Conservation (phyloP, 1,139 yeast genomes). For the Blastobotrys niveus region DNA sequence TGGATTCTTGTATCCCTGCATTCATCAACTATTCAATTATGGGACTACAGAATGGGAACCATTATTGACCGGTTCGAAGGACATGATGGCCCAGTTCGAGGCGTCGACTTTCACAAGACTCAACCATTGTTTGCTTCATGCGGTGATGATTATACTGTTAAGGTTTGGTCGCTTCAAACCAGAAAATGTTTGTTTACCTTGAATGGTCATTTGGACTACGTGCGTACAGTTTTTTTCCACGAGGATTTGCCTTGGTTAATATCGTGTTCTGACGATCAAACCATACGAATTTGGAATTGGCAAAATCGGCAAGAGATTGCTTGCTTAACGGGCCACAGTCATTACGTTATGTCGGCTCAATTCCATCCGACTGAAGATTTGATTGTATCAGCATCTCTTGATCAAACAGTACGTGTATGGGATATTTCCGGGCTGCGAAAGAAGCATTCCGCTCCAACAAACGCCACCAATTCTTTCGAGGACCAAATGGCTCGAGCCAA, state of each 20-base stretch:
- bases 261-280: constrained; percentile 95
- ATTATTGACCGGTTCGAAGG: constrained; percentile 94
- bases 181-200: constrained; percentile 88
- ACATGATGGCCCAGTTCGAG: constrained; percentile 97
- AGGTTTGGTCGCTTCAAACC: constrained; percentile 93
- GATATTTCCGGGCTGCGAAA: constrained; percentile 93
- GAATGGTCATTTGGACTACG: constrained; percentile 87
- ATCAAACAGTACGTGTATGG: constrained; percentile 99
- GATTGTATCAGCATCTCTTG: constrained; percentile 91
- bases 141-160: constrained; percentile 92
- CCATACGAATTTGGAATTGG: constrained; percentile 99
- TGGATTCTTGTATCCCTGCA: constrained; percentile 95
- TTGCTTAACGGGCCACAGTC: constrained; percentile 95
- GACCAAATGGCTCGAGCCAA: constrained; percentile 62
- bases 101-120: constrained; percentile 93
- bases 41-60: constrained; percentile 99
- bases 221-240: constrained; percentile 92
- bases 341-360: constrained; percentile 96
- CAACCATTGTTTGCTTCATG: constrained; percentile 96
- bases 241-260: constrained; percentile 96
- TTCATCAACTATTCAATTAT: constrained; percentile 90
- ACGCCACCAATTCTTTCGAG: constrained; percentile 52
- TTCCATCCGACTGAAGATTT: constrained; percentile 95
- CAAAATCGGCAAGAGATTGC: constrained; percentile 97
- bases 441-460: constrained; percentile 77